Percentiles rank a stretch among this genome's conserved stretches.
Conservation (phyloP, 208 protist genomes). For the Leishmania aethiopica region DNA sequence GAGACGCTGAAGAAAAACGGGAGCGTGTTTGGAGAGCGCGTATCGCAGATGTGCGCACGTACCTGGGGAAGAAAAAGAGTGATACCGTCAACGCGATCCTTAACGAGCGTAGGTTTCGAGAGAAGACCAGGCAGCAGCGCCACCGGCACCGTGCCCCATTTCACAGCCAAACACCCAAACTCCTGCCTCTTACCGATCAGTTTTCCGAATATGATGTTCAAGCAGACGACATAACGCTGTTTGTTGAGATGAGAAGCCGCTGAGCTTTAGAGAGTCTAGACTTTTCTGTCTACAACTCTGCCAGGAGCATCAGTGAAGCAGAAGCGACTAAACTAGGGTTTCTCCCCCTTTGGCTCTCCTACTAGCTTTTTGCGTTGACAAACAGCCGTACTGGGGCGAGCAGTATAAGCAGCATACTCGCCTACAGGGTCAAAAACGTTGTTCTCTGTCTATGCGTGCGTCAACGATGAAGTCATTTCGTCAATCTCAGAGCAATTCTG, state of each 20-base stretch:
- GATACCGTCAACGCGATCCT: slow-evolving; percentile 7
- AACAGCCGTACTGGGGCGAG: neutral
- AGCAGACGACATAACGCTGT: slow-evolving; percentile 1
- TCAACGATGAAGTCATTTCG: neutral
- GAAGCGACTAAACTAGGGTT: neutral
- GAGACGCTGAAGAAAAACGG: neutral
- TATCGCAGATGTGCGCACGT: slow-evolving; percentile 24
- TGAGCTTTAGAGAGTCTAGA: neutral
- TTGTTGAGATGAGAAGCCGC: slow-evolving; percentile 3
- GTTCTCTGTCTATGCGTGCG: neutral
- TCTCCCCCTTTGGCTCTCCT: neutral
- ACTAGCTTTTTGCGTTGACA: neutral
- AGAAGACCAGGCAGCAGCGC: neutral
- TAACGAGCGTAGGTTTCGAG: slow-evolving; percentile 13
- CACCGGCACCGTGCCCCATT: neutral
- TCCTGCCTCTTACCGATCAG: neutral
- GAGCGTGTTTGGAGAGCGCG: slow-evolving; percentile 11
- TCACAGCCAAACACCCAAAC: neutral
- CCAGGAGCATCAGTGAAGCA: neutral
- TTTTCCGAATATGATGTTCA: neutral
- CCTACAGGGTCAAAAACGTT: neutral
- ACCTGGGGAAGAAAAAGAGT: slow-evolving; percentile 11
- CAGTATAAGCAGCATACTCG: neutral
- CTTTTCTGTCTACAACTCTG: neutral
- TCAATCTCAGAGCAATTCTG: neutral